These are phyloP conservation scores for Clitoria ternatea DNA, from an alignment of 306 rosid genomes.

Conservation along the genomic window DNA sequence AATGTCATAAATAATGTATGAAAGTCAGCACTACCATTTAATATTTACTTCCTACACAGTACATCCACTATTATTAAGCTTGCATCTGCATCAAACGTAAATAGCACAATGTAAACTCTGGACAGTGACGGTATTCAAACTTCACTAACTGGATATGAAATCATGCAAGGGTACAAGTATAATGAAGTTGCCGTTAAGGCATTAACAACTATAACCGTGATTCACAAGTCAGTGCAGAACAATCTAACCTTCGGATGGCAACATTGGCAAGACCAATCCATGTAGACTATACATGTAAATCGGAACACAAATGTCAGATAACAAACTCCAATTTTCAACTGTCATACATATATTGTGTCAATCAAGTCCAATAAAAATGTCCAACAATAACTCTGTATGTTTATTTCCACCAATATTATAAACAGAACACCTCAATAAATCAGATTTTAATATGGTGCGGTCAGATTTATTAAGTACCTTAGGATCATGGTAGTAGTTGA, in stretches of 20 bases:
- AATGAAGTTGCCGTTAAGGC: background rate
- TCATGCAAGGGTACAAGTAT: background rate
- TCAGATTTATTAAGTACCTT: background rate
- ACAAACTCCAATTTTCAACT: background rate
- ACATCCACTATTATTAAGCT: background rate
- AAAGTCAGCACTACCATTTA: conserved; percentile 9
- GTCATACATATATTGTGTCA: background rate
- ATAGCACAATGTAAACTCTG: conserved; percentile 8
- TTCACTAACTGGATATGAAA: conserved; percentile 6
- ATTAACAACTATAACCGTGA: conserved; percentile 11
- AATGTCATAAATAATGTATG: conserved; percentile 25
- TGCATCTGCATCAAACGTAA: conserved; percentile 5
- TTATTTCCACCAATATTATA: conserved; percentile 11
- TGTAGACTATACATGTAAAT: background rate
- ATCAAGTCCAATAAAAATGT: conserved; percentile 1
- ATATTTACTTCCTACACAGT: background rate
- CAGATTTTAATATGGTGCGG: background rate
- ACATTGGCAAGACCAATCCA: background rate
- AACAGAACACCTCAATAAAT: background rate
- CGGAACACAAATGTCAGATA: background rate
- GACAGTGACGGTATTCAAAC: background rate
- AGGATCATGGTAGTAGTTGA: background rate
- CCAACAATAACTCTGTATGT: background rate
- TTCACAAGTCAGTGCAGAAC: background rate
- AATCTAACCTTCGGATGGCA: background rate